Percentiles rank a stretch among this genome's conserved stretches.
Evolutionary conservation across 2,329 filamentous ascomycete genomes (phyloP).

Genomic region (Pseudogymnoascus sp.): DNA sequence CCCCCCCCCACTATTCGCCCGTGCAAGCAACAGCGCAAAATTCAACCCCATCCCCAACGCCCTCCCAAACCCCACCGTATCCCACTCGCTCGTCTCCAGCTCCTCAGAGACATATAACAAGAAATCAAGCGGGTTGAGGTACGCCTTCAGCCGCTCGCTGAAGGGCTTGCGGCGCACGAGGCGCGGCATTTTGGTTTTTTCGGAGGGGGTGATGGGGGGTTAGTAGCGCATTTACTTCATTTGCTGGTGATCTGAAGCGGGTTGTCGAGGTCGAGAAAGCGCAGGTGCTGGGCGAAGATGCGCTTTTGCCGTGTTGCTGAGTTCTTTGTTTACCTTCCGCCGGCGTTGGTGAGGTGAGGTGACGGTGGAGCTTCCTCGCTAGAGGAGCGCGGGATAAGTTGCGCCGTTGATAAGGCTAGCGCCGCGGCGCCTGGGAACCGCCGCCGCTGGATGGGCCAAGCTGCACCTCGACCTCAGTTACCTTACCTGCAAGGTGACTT

Average conservation of each 20-base stretch:
- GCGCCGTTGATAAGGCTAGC: neutral
- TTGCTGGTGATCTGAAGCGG: neutral
- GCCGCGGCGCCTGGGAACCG: neutral
- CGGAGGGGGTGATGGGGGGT: neutral
- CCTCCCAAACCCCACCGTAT: conserved; percentile 70
- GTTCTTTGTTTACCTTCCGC: neutral
- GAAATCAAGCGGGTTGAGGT: conserved; percentile 82
- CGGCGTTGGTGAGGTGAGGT: neutral
- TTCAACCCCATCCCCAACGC: conserved; percentile 73
- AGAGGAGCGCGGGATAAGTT: neutral
- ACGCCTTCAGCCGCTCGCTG: conserved; percentile 68
- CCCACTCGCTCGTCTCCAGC: conserved; percentile 84
- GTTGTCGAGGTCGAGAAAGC: neutral
- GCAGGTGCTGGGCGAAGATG: too few species aligned
- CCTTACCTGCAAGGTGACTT: neutral
- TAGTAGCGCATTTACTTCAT: neutral
- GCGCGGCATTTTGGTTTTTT: conserved; percentile 53
- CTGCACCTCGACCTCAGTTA: neutral
- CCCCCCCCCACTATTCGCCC: conserved; percentile 59
- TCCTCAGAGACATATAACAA: conserved; percentile 88
- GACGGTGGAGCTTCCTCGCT: neutral
- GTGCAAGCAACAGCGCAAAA: conserved; percentile 70
- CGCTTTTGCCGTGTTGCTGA: neutral
- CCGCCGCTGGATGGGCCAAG: neutral
- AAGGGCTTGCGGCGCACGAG: conserved; percentile 77